Evolutionary conservation across 2,329 filamentous ascomycete genomes (phyloP).

Genomic region (Clonostachys rosea): DNA sequence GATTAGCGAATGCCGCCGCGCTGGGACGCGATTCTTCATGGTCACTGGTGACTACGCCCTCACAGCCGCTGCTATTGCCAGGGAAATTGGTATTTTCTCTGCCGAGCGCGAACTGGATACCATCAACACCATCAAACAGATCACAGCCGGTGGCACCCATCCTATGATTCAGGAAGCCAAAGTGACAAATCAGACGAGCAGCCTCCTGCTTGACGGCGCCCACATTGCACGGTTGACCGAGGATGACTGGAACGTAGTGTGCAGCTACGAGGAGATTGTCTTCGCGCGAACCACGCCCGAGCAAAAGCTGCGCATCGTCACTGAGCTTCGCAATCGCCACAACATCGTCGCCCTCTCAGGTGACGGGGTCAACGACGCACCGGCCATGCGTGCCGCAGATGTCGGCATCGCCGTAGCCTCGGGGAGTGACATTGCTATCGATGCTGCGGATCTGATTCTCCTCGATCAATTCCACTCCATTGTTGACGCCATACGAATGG

Average conservation of each 20-base stretch:
- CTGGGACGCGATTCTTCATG: slow-evolving; percentile 40
- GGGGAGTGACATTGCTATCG: slow-evolving; percentile 61
- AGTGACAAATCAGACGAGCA: slow-evolving; percentile 21
- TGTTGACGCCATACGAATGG: slow-evolving; percentile 54
- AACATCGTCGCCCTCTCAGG: slow-evolving; percentile 69
- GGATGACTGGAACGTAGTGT: slow-evolving; percentile 38
- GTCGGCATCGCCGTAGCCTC: slow-evolving; percentile 65
- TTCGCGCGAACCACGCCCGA: slow-evolving; percentile 65
- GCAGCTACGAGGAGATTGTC: slow-evolving; percentile 54
- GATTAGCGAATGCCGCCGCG: slow-evolving; percentile 33
- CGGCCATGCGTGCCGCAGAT: slow-evolving; percentile 60
- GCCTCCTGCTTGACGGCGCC: slow-evolving; percentile 47
- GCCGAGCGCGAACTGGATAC: slow-evolving; percentile 35
- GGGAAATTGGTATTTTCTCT: slow-evolving; percentile 61
- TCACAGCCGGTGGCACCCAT: too few species aligned
- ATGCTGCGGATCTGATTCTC: slow-evolving; percentile 60
- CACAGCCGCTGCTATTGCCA: slow-evolving; percentile 61
- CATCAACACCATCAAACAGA: slow-evolving; percentile 12
- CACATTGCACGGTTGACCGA: slow-evolving; percentile 48
- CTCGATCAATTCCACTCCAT: slow-evolving; percentile 70
- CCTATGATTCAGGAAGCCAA: slow-evolving; percentile 3
- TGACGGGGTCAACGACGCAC: slow-evolving; percentile 66
- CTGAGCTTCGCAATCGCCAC: slow-evolving; percentile 55
- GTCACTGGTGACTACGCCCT: slow-evolving; percentile 43
- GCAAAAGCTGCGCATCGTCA: slow-evolving; percentile 70